Base-by-base conservation (phyloP, 257 asterid species). In the Petunia axillaris region DNA sequence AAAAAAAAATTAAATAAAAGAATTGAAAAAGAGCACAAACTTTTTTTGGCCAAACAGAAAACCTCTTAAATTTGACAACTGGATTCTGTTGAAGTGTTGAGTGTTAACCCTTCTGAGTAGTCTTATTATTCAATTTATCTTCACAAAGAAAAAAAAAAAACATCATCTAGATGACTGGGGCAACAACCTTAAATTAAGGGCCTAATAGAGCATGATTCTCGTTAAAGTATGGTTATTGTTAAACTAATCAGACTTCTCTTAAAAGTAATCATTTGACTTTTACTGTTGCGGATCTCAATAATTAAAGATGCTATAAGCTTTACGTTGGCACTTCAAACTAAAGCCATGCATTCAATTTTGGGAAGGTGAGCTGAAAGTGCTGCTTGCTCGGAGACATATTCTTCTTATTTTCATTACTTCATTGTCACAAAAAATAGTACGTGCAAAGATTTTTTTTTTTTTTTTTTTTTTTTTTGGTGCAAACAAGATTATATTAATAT, bases 31-130 rank as follows among this genome's bases (percentile, higher is more conserved):
- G 25, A 25, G 25, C 25, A 25, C 25, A 25, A 0, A 25, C 25
- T 25, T 25, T 25, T 25, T 25, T 25, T 25, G 25, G 25, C 25
- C 25, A 25, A 25, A 25, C 25, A 25, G 25, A 39, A 82, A 88
- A 64, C 66, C 53, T 76, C 25, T 79, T 77, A 67, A 76, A 64
- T 75, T 82, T 82, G 83, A 85, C 92, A 90, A 80, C 94, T 89
- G 90, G 86, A 84, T 67, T 63, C 70, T 66, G 40, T 64, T 53
- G 6, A 8, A 7, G 53, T 48, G 53, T 15, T 1, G 15, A 65
- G 11, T 64, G 25, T 25, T 25, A 25, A 25, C 25, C 35, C 48
- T 64, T 40, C 36, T 15, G 25, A 25, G 25, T 25, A 25, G 25
- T 2, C 6, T 40, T 66, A 10, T 0, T 65, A 39, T 10, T 8